Evolutionary conservation across 768 basidiomycete genomes (phyloP).

Genomic region (Galerina sulciceps): DNA sequence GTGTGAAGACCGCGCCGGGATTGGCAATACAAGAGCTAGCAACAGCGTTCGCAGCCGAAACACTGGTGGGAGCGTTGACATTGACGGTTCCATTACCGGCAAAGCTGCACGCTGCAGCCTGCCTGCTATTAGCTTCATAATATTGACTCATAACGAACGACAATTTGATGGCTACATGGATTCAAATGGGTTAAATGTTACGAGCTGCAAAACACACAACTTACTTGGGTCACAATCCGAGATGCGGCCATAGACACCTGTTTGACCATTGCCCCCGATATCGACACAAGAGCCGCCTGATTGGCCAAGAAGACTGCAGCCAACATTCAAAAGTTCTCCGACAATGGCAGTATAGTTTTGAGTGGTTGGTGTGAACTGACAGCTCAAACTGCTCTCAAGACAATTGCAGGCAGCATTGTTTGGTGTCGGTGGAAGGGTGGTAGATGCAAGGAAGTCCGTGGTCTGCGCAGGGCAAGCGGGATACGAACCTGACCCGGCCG

Average conservation of each 20-base stretch:
- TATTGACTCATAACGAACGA: conserved; percentile 84
- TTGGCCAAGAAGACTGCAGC: conserved; percentile 76
- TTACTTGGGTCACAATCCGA: conserved; percentile 82
- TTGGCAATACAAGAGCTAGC: conserved; percentile 71
- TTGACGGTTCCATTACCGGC: conserved; percentile 85
- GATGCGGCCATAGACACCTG: conserved; percentile 77
- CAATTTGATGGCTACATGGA: conserved; percentile 65
- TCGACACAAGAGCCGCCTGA: conserved; percentile 64
- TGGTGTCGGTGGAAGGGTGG: conserved; percentile 82
- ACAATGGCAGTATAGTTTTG: conserved; percentile 62
- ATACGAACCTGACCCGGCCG: conserved; percentile 51
- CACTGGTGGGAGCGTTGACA: conserved; percentile 49
- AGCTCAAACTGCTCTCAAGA: conserved; percentile 67
- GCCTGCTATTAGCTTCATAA: conserved; percentile 66
- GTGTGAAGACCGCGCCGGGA: conserved; percentile 66
- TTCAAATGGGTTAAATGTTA: neutral
- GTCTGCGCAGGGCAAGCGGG: conserved; percentile 69
- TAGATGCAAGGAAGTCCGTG: conserved; percentile 65
- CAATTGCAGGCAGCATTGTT: conserved; percentile 82
- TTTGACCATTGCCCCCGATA: conserved; percentile 73
- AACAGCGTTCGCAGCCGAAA: conserved; percentile 54
- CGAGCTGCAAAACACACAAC: conserved; percentile 22
- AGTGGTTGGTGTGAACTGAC: conserved; percentile 70
- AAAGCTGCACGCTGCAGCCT: conserved; percentile 75
- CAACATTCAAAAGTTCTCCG: conserved; percentile 65